Conservation (phyloP, 1,284 basidiomycete genomes). For the Athelia psychrophila region DNA sequence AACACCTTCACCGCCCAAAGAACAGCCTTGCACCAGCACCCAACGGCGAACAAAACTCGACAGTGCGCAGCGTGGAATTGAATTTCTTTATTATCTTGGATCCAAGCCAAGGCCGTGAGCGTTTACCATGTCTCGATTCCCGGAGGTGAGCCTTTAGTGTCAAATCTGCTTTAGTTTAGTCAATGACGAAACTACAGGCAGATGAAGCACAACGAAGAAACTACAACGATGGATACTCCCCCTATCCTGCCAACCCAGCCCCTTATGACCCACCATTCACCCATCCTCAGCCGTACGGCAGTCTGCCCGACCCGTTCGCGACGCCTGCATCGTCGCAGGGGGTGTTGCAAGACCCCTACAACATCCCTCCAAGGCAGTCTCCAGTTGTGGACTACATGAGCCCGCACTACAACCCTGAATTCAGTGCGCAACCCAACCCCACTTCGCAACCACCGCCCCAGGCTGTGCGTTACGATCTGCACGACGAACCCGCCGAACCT, state of each 20-base stretch:
- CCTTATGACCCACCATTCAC: slow-evolving; percentile 4
- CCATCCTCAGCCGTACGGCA: slow-evolving; percentile 10
- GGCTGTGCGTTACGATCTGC: slow-evolving; percentile 32
- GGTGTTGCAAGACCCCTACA: slow-evolving; percentile 6
- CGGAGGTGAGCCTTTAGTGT: slow-evolving; percentile 29
- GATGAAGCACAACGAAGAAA: slow-evolving; percentile 53
- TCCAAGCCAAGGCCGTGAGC: background rate
- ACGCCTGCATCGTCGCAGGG: background rate
- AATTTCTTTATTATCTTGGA: background rate
- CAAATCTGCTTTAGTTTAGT: background rate
- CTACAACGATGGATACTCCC: slow-evolving; percentile 56
- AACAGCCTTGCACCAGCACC: too few species aligned
- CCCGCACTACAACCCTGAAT: slow-evolving; percentile 17
- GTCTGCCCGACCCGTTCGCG: background rate
- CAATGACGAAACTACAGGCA: slow-evolving; percentile 29
- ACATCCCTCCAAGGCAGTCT: slow-evolving; percentile 13
- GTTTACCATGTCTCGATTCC: slow-evolving; percentile 37
- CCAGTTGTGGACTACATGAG: slow-evolving; percentile 11
- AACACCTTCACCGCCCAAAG: too few species aligned
- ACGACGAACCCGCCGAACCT: slow-evolving; percentile 35
- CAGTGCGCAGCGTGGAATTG: background rate
- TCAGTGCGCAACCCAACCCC: slow-evolving; percentile 14
- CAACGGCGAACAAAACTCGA: too few species aligned
- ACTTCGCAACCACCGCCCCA: slow-evolving; percentile 15
- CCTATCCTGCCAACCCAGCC: slow-evolving; percentile 29